Percentiles rank a stretch among this genome's conserved stretches.
Evolutionary conservation across 176 grass and related monocot species (phyloP).

Genomic region (Stipa capillata): DNA sequence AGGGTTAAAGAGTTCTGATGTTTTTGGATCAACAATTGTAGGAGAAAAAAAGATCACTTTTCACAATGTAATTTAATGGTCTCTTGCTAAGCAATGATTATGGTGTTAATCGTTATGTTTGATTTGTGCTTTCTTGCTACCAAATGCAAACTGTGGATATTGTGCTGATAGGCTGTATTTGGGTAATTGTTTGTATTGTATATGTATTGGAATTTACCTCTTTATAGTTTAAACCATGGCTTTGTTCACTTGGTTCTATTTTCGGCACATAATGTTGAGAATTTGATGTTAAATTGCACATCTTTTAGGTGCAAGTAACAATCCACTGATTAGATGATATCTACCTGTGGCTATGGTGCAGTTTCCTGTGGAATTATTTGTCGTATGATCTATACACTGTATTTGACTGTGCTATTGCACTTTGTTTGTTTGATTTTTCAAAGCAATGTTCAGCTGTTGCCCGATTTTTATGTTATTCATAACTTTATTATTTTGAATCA

Average conservation of each 20-base stretch:
- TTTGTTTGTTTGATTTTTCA: neutral
- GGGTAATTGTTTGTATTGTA: no score
- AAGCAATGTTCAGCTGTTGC: neutral
- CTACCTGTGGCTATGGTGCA: neutral
- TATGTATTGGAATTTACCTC: neutral
- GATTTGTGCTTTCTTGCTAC: neutral
- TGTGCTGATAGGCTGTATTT: neutral
- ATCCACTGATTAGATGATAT: neutral
- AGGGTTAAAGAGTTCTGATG: neutral
- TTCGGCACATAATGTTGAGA: no score
- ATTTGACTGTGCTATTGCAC: neutral
- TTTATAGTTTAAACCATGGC: neutral
- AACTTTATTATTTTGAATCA: slow-evolving; percentile 12
- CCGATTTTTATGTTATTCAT: neutral
- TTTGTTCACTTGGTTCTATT: neutral
- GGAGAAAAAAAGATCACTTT: neutral
- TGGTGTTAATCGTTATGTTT: neutral
- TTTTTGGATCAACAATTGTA: neutral
- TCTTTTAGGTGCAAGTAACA: neutral
- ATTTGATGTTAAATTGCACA: neutral
- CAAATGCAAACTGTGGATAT: neutral
- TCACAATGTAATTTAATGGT: neutral
- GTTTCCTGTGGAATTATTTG: neutral
- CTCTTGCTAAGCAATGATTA: neutral
- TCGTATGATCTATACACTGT: neutral